These are phyloP conservation scores for Rhamnella rubrinervis DNA, from an alignment of 331 rosid genomes.

Conservation along the genomic window DNA sequence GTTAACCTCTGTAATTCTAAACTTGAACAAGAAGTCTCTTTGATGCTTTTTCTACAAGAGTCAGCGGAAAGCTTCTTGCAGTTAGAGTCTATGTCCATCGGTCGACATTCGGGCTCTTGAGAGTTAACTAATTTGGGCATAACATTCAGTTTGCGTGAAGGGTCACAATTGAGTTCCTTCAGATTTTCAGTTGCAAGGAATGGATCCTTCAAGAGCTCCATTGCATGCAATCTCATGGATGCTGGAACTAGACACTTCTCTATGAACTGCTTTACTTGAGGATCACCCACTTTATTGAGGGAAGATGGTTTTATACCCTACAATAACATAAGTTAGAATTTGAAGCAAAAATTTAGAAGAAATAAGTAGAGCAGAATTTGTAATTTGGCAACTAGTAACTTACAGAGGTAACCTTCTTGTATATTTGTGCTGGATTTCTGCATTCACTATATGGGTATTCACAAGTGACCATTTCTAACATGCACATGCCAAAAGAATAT, in stretches of 20 bases:
- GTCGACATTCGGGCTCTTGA: conserved; percentile 35
- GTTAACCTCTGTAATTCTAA: conserved; percentile 44
- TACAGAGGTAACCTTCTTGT: conserved; percentile 84
- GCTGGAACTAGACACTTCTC: conserved; percentile 87
- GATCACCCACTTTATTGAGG: conserved; percentile 66
- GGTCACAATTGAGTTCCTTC: conserved; percentile 32
- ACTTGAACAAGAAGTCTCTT: conserved; percentile 39
- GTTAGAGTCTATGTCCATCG: conserved; percentile 63
- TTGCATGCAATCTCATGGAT: conserved; percentile 61
- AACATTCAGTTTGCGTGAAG: conserved; percentile 19
- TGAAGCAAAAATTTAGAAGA: not conserved
- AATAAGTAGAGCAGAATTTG: not conserved
- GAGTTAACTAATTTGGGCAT: conserved; percentile 28
- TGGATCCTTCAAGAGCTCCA: conserved; percentile 80
- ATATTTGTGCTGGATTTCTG: conserved; percentile 86
- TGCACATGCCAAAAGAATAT: conserved; percentile 96
- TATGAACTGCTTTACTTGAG: conserved; percentile 67
- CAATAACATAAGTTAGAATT: conserved; percentile 3
- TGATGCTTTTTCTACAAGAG: conserved; percentile 28
- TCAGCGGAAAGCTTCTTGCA: conserved; percentile 36
- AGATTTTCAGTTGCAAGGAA: conserved; percentile 55
- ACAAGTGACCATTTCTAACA: conserved; percentile 81
- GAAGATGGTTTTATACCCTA: conserved; percentile 89
- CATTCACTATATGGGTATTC: conserved; percentile 94
- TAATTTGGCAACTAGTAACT: conserved; percentile 30